Conservation (phyloP, 2,329 filamentous ascomycete genomes). For the Fusarium veterinarium region DNA sequence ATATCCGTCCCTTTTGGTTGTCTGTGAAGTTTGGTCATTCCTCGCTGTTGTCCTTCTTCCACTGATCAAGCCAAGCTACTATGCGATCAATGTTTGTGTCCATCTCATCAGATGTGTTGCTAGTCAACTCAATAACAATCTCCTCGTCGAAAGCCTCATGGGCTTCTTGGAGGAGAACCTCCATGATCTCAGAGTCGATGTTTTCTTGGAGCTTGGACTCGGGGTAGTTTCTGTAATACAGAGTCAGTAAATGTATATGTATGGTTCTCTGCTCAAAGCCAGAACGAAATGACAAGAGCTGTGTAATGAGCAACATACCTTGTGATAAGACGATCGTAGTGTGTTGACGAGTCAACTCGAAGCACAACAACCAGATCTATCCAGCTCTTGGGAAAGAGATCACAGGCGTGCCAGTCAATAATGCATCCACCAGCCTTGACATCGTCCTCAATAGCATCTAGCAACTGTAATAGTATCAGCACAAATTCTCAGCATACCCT, state of each 20-base stretch:
- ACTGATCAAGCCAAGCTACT: conserved; percentile 82
- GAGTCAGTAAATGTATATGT: conserved; percentile 1
- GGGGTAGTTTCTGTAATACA: conserved; percentile 73
- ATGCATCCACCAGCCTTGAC: conserved; percentile 83
- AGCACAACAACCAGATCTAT: conserved; percentile 95
- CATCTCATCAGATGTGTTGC: conserved; percentile 84
- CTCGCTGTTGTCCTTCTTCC: conserved; percentile 74
- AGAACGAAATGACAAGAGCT: background rate
- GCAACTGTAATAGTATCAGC: conserved; percentile 63
- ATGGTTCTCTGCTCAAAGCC: background rate
- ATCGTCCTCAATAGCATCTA: conserved; percentile 90
- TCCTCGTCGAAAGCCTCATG: conserved; percentile 86
- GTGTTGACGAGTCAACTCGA: conserved; percentile 79
- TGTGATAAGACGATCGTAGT: conserved; percentile 85
- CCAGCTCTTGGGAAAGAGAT: conserved; percentile 92
- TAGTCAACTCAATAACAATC: conserved; percentile 88
- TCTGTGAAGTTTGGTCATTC: background rate
- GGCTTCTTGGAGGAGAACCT: conserved; percentile 91
- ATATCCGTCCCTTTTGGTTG: background rate
- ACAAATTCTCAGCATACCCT: background rate
- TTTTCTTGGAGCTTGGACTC: conserved; percentile 95
- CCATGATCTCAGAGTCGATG: conserved; percentile 96
- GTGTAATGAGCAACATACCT: conserved; percentile 61
- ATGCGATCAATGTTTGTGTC: conserved; percentile 89
- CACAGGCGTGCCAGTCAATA: conserved; percentile 98